Conservation (phyloP, 371 early-diverging fungal species). For the Coemansia sp. region DNA sequence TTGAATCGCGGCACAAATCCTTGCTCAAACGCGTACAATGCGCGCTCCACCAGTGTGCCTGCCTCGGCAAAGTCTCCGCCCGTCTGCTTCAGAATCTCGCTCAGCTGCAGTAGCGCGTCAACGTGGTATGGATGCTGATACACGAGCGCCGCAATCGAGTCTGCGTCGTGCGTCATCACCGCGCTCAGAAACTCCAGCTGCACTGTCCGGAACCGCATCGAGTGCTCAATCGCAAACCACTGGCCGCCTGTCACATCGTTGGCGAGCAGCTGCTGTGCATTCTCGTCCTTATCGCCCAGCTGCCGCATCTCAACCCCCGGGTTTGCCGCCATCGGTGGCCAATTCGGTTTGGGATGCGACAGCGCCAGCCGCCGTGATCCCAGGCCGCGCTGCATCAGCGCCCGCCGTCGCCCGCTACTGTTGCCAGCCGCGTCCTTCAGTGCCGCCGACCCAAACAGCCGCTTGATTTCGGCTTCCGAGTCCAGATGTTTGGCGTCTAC, state of each 20-base stretch:
- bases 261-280: constrained; percentile 5
- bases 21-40: constrained; percentile 78
- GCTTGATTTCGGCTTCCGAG: constrained; percentile 84
- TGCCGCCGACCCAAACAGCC: constrained; percentile 84
- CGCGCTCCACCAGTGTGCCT: constrained; percentile 79
- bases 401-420: constrained; percentile 24
- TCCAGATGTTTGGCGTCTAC: constrained; percentile 72
- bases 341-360: constrained; percentile 71
- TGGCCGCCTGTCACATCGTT: constrained; percentile 48
- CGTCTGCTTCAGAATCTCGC: constrained; percentile 80
- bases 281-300: constrained; percentile 46
- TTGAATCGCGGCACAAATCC: constrained; percentile 82
- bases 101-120: constrained; percentile 78
- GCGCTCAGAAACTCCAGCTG: constrained; percentile 74
- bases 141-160: constrained; percentile 67
- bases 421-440: constrained; percentile 55
- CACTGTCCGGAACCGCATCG: constrained; percentile 67
- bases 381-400: constrained; percentile 12
- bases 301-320: constrained; percentile 78
- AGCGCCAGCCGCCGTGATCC: constrained; percentile 57
- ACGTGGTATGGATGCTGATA: constrained; percentile 83
- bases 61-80: constrained; percentile 72
- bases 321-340: constrained; percentile 67
- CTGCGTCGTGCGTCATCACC: constrained; percentile 75
- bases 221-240: constrained; percentile 68